Base-by-base conservation (phyloP, 2,329 filamentous ascomycete genomes). In the Fusarium napiforme region DNA sequence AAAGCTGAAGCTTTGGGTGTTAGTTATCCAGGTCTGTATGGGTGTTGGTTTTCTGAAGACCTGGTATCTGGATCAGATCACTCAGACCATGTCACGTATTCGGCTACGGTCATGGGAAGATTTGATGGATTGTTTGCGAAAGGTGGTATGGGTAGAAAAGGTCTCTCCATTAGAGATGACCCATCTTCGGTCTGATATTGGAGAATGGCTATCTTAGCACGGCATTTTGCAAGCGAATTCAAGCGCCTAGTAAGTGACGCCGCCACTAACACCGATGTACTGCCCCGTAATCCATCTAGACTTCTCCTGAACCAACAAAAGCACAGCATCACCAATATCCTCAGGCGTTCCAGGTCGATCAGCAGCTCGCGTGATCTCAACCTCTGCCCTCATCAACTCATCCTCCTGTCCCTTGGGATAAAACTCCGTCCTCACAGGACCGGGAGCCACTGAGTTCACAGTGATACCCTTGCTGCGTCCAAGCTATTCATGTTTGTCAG, bases 361-460 rank as follows among this genome's bases (percentile, higher is more conserved):
- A 9, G 77, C 83, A 3, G 80, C 79, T 45, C 82, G 75, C 0
- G 81, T 81, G 36, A 78, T 55, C 1, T 64, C 64, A 3, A 78
- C 52, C 28, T 81, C 55, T 2, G 67, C 50, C 19, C 47, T 50
- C 9, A 72, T 71, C 5, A 81, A 39, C 14, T 76, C 76, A 5
- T 73, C 59, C 26, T 69, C 74, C 1, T 67, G 43, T 0, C 64
- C 75, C 1, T 64, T 43, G 0, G 75, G 74, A 56, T 71, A 69
- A 3, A 76, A 60, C 10, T 85, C 83, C 4, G 84, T 85, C 2
- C 45, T 55, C 1, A 82, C 80, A 1, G 82, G 81, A 0, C 84
- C 84, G 0, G 84, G 84, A 1, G 80, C 81, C 12, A 85, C 72
- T 2, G 83, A 81, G 56, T 86, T 86, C 43, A 86, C 80, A 0